Percentiles rank a stretch among this genome's conserved stretches.
Evolutionary conservation across 2,329 filamentous ascomycete genomes (phyloP).

Genomic region (Monosporascus sp.): DNA sequence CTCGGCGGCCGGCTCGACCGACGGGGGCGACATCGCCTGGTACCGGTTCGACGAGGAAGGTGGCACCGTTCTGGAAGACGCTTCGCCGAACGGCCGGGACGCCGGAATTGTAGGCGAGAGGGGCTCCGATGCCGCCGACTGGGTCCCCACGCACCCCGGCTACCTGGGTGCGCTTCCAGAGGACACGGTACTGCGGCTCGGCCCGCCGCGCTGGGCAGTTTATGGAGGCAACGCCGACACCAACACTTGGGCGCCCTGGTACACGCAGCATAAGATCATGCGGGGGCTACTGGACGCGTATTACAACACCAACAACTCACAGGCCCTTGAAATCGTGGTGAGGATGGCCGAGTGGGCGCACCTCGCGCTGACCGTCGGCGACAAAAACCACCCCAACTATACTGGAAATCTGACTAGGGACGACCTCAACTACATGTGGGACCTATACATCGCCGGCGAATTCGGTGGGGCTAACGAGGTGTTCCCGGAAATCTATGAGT

Average conservation of each 20-base stretch:
- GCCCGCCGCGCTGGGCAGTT: slow-evolving; percentile 28
- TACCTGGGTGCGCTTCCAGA: slow-evolving; percentile 29
- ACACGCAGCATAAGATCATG: slow-evolving; percentile 31
- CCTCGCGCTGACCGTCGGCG: slow-evolving; percentile 27
- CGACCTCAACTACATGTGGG: slow-evolving; percentile 32
- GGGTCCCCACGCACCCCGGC: slow-evolving; percentile 25
- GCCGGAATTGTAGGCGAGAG: slow-evolving; percentile 9
- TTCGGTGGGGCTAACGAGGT: slow-evolving; percentile 29
- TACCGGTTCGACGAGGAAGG: slow-evolving; percentile 15
- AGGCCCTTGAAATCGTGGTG: slow-evolving; percentile 22
- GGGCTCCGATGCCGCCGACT: slow-evolving; percentile 12
- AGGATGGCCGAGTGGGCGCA: slow-evolving; percentile 30
- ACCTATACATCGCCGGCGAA: slow-evolving; percentile 28
- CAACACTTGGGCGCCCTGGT: slow-evolving; percentile 30
- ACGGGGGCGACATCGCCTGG: slow-evolving; percentile 17
- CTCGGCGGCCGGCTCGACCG: slow-evolving; percentile 11
- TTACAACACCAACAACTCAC: slow-evolving; percentile 28
- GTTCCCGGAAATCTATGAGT: slow-evolving; percentile 26
- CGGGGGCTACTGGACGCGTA: slow-evolving; percentile 28
- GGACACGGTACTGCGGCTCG: slow-evolving; percentile 27
- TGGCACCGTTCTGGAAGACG: slow-evolving; percentile 10
- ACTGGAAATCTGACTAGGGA: slow-evolving; percentile 24
- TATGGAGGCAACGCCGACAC: slow-evolving; percentile 22
- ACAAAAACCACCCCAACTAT: slow-evolving; percentile 28
- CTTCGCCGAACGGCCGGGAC: slow-evolving; percentile 12